These are phyloP conservation scores for Chaetoscypha palmicola DNA, from an alignment of 2,329 filamentous ascomycete species.

Conservation along the genomic window DNA sequence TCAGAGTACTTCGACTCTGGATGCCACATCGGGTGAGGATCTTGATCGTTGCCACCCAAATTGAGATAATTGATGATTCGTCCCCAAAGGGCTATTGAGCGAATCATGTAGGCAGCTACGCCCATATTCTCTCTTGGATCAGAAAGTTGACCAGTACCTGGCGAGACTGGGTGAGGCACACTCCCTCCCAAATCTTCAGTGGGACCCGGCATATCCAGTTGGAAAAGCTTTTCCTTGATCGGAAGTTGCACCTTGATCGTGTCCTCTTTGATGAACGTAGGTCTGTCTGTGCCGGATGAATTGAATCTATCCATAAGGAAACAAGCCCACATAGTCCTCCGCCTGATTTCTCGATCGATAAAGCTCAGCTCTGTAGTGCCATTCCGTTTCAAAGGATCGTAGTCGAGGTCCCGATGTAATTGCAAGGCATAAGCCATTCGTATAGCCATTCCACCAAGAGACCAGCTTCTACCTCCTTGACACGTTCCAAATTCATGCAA, in stretches of 20 bases:
- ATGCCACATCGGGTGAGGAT: slow-evolving; percentile 74
- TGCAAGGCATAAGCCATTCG: slow-evolving; percentile 96
- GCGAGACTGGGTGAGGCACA: slow-evolving; percentile 54
- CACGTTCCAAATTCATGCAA: slow-evolving; percentile 96
- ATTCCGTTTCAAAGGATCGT: slow-evolving; percentile 64
- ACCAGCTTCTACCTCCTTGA: slow-evolving; percentile 93
- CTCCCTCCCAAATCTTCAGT: slow-evolving; percentile 77
- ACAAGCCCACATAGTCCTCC: slow-evolving; percentile 96
- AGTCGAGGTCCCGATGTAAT: slow-evolving; percentile 82
- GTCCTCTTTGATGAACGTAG: slow-evolving; percentile 84
- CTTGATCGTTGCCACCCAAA: slow-evolving; percentile 75
- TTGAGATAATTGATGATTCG: slow-evolving; percentile 85
- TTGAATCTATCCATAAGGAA: slow-evolving; percentile 98
- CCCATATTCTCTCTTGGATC: slow-evolving; percentile 83
- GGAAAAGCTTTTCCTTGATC: slow-evolving; percentile 82
- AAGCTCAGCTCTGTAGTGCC: slow-evolving; percentile 67
- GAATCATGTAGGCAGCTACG: slow-evolving; percentile 83
- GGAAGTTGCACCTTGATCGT: slow-evolving; percentile 84
- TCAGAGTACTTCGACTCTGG: slow-evolving; percentile 67
- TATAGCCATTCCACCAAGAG: slow-evolving; percentile 88
- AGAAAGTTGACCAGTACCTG: slow-evolving; percentile 56
- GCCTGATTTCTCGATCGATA: slow-evolving; percentile 84
- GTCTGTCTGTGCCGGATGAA: slow-evolving; percentile 87
- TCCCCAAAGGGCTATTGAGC: slow-evolving; percentile 82
- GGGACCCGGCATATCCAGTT: slow-evolving; percentile 80